phyloP scores from a whole-genome alignment of 208 protist species.

The Acanthamoeba culbertsoni region DNA sequence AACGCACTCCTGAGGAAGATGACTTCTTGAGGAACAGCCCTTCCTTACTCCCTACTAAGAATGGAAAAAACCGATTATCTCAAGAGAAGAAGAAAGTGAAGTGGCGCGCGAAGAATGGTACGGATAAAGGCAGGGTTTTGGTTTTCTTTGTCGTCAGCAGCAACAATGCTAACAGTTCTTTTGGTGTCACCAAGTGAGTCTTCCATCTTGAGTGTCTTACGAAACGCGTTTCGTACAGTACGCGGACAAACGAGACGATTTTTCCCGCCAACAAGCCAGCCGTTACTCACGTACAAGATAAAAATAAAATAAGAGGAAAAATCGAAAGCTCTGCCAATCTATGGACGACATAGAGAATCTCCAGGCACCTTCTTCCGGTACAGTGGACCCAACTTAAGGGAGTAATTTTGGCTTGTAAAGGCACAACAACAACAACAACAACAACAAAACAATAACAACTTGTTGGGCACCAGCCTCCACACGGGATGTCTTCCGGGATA shows the following conservation, averaged over 20 bases:
- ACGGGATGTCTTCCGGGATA: conserved; percentile 48
- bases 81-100: background rate
- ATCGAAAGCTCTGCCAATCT: too few species aligned
- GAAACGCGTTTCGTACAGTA: too few species aligned
- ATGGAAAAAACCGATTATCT: background rate
- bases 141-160: background rate
- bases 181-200: background rate
- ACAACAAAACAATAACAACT: too few species aligned
- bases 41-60: background rate
- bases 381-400: too few species aligned
- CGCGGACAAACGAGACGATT: too few species aligned
- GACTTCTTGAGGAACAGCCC: background rate
- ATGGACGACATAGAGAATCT: too few species aligned
- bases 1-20: background rate
- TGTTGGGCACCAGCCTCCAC: too few species aligned
- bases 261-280: too few species aligned
- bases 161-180: background rate
- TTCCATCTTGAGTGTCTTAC: background rate
- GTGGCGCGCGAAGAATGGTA: background rate
- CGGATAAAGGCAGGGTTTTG: background rate
- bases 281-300: too few species aligned
- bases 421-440: too few species aligned
- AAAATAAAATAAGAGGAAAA: background rate
- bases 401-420: too few species aligned
- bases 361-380: too few species aligned